Conservation (phyloP, 768 basidiomycete genomes). For the Lepiota venenata region DNA sequence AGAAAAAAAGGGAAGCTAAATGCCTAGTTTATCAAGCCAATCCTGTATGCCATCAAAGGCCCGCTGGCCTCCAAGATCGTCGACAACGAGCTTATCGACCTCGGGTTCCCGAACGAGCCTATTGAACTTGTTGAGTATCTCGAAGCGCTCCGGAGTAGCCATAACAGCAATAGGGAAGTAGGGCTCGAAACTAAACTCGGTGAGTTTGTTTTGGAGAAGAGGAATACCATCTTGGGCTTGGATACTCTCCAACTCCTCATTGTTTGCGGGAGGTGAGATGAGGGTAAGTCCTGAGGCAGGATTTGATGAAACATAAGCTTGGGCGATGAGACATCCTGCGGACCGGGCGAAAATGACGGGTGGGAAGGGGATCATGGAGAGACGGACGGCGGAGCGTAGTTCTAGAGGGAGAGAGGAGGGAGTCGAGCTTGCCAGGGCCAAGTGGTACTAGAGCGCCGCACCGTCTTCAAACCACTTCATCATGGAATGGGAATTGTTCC, state of each 20-base stretch:
- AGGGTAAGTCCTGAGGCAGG: conserved; percentile 61
- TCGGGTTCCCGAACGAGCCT: conserved; percentile 34
- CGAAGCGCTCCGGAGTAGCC: conserved; percentile 30
- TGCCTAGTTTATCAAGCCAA: conserved; percentile 56
- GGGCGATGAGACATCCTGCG: conserved; percentile 51
- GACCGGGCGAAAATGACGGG: conserved; percentile 54
- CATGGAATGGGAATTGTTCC: conserved; percentile 1
- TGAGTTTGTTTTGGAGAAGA: conserved; percentile 32
- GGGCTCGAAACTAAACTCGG: conserved; percentile 60
- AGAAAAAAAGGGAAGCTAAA: conserved; percentile 24
- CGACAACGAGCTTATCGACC: conserved; percentile 36
- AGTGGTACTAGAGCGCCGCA: neutral
- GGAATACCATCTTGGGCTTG: neutral
- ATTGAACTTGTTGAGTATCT: conserved; percentile 29
- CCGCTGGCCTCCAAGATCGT: conserved; percentile 32
- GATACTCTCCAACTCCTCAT: conserved; percentile 26
- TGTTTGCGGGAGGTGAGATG: conserved; percentile 50
- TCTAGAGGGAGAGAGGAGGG: conserved; percentile 24
- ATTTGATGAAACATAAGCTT: conserved; percentile 66
- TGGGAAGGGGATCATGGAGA: conserved; percentile 47
- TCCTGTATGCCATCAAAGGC: conserved; percentile 39
- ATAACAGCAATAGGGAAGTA: conserved; percentile 59
- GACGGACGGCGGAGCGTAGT: conserved; percentile 37
- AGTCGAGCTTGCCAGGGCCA: neutral
- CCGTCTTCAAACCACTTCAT: conserved; percentile 19